phyloP scores from a whole-genome alignment of 805 yeast species.

The Nakazawaea wyomingensis region DNA sequence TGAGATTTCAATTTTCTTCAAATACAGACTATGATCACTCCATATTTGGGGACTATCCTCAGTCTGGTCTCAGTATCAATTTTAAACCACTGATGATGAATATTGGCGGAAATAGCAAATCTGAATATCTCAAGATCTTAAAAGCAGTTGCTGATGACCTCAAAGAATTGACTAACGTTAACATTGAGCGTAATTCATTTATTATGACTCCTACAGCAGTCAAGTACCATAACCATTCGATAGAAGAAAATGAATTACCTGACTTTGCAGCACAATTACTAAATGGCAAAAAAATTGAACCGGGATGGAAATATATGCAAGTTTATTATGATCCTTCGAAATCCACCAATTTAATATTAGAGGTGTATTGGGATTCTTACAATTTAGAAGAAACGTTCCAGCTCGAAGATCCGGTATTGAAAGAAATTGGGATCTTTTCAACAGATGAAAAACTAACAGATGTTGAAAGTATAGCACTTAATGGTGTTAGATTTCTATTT shows the following conservation, averaged over 20 bases:
- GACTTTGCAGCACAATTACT: background rate
- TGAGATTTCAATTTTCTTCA: background rate
- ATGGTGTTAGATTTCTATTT: conserved; percentile 11
- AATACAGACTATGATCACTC: conserved; percentile 5
- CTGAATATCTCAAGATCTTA: background rate
- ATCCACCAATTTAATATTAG: background rate
- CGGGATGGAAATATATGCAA: conserved; percentile 3
- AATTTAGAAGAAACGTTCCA: background rate
- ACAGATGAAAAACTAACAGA: conserved; percentile 8
- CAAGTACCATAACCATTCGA: background rate
- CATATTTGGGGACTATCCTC: conserved; percentile 6
- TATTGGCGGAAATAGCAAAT: background rate
- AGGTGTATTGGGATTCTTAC: conserved; percentile 8
- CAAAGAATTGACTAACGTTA: background rate
- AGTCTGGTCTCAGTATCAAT: conserved; percentile 7
- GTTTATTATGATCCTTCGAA: conserved; percentile 3
- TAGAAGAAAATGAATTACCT: background rate
- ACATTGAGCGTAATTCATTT: background rate
- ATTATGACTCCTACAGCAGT: conserved; percentile 5
- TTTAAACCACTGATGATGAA: conserved; percentile 1
- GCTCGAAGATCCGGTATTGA: background rate
- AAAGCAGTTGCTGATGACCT: background rate
- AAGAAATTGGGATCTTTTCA: conserved; percentile 11
- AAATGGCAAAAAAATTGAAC: background rate
- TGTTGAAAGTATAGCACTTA: conserved; percentile 8